phyloP scores from a whole-genome alignment of 2,329 filamentous ascomycete genomes.

The Epichloe scottii region DNA sequence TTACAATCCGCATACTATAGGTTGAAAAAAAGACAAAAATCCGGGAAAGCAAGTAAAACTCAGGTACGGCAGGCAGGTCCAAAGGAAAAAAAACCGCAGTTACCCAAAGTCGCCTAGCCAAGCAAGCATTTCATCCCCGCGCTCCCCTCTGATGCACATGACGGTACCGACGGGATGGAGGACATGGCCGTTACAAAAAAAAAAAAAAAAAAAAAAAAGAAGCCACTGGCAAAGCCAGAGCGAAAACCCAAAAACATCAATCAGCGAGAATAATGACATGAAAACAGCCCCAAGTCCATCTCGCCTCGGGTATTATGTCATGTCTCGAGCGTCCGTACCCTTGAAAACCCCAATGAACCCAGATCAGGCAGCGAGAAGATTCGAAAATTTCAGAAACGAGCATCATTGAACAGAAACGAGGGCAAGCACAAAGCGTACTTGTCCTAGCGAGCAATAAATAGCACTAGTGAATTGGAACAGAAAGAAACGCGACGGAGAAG shows the following conservation, averaged over 20 bases:
- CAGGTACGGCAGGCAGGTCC: too few relatives aligned
- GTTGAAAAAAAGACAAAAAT: background rate
- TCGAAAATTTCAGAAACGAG: background rate
- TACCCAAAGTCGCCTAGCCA: slow-evolving; percentile 3
- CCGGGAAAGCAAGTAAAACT: background rate
- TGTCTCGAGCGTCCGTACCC: background rate
- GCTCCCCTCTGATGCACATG: slow-evolving; percentile 8
- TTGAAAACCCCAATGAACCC: background rate
- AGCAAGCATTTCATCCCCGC: slow-evolving; percentile 1
- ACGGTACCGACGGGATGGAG: slow-evolving; percentile 4
- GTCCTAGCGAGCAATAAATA: too few relatives aligned
- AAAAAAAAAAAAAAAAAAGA: slow-evolving; percentile 2
- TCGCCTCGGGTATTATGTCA: slow-evolving; percentile 7
- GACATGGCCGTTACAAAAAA: slow-evolving; percentile 1
- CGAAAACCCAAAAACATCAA: background rate
- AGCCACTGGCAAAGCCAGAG: background rate
- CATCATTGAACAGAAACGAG: background rate
- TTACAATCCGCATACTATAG: background rate
- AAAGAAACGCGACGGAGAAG: background rate
- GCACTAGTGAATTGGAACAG: background rate
- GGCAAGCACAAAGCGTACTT: too few relatives aligned
- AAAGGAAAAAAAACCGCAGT: background rate
- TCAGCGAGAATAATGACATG: background rate
- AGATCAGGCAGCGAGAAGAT: background rate
- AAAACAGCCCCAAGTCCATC: slow-evolving; percentile 8